Percentiles rank a stretch among this genome's conserved stretches.
Conservation (phyloP, 352 stramenopile species). For the Globisporangium megalacanthum region DNA sequence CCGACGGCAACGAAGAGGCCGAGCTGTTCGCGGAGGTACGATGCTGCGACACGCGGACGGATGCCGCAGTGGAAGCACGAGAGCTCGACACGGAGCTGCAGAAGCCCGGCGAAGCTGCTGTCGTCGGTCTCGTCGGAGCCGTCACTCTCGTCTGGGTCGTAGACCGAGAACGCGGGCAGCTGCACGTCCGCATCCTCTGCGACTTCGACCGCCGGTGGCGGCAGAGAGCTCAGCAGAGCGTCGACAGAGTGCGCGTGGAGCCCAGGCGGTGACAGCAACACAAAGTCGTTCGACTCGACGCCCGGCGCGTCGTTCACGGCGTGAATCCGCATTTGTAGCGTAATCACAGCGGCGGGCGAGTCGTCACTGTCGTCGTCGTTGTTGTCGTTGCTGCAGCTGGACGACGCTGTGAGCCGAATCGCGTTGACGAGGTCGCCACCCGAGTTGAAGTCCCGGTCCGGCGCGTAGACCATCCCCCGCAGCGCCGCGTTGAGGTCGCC, state of each 20-base stretch:
- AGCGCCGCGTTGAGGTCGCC: constrained; percentile 46
- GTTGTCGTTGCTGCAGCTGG: neutral
- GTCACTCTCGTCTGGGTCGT: constrained; percentile 20
- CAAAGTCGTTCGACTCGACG: constrained; percentile 27
- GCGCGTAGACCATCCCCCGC: constrained; percentile 47
- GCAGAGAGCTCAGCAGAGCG: constrained; percentile 1
- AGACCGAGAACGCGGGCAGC: constrained; percentile 18
- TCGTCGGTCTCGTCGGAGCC: constrained; percentile 10
- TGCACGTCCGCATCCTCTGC: constrained; percentile 26
- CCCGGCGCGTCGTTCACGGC: constrained; percentile 31
- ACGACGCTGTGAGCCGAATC: constrained; percentile 17
- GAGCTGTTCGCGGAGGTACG: constrained; percentile 2
- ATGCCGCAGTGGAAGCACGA: constrained; percentile 35
- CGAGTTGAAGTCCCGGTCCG: constrained; percentile 45
- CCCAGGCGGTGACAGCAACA: constrained; percentile 5
- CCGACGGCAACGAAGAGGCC: constrained; percentile 10
- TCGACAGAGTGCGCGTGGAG: neutral
- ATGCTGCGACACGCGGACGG: neutral
- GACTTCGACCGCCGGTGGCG: constrained; percentile 16
- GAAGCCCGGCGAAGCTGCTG: neutral
- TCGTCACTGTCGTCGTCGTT: neutral
- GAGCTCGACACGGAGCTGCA: constrained; percentile 29
- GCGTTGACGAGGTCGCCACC: constrained; percentile 26
- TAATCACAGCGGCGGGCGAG: constrained; percentile 3
- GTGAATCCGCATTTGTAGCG: constrained; percentile 19